Conservation (phyloP, 164 flowering plant species). For the Hamamelis virginiana region DNA sequence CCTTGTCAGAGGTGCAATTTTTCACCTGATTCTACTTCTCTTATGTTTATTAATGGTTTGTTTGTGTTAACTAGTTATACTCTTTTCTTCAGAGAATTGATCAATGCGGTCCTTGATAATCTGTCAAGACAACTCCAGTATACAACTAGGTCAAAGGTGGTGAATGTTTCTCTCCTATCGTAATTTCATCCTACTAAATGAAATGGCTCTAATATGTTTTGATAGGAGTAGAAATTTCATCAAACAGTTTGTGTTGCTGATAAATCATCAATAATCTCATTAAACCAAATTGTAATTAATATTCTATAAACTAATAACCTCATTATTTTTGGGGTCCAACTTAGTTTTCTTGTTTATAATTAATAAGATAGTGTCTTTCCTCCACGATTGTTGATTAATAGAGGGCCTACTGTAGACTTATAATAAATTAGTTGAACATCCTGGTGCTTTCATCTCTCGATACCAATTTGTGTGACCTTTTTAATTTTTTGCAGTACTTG, state of each 20-base stretch:
- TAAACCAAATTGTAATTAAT: neutral
- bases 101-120: slow-evolving; percentile 58
- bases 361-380: neutral
- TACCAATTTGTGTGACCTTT: slow-evolving; percentile 5
- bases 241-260: neutral
- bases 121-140: slow-evolving; percentile 65
- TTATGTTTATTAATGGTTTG: neutral
- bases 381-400: neutral
- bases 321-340: neutral
- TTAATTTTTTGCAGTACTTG: slow-evolving; percentile 62
- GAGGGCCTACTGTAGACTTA: neutral
- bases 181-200: neutral
- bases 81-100: slow-evolving; percentile 60
- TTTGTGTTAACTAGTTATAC: neutral
- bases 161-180: neutral
- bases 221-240: neutral
- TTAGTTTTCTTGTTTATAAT: neutral
- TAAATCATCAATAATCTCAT: neutral
- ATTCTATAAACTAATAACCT: neutral
- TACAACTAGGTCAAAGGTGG: slow-evolving; percentile 61
- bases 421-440: neutral
- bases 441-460: neutral
- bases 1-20: slow-evolving; percentile 68
- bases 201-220: neutral
- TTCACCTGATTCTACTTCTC: neutral